Percentiles rank a stretch among this genome's conserved stretches.
These are phyloP conservation scores for Penicillium roqueforti DNA, from an alignment of 495 filamentous ascomycete species.

Conservation along the genomic window DNA sequence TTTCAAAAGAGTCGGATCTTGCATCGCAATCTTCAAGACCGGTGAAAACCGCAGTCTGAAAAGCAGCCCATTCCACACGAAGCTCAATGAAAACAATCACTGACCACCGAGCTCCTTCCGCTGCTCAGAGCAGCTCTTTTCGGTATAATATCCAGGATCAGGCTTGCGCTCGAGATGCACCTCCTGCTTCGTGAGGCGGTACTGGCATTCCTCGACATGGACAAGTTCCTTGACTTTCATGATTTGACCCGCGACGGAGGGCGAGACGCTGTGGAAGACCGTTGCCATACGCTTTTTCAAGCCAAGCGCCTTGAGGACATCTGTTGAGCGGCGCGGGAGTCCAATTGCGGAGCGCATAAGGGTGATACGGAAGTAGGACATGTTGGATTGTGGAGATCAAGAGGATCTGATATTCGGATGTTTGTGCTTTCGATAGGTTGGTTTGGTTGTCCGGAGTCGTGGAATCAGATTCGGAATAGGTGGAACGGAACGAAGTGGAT, in stretches of 20 bases:
- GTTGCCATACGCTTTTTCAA: conserved; percentile 81
- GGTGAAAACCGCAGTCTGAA: background rate
- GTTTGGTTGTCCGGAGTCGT: background rate
- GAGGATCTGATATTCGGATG: conserved; percentile 3
- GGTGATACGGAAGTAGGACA: conserved; percentile 94
- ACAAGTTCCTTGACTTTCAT: conserved; percentile 98
- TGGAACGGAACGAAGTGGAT: background rate
- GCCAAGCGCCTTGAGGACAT: conserved; percentile 83
- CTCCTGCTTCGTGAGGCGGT: conserved; percentile 64
- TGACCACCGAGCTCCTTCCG: conserved; percentile 18
- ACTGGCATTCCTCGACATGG: conserved; percentile 75
- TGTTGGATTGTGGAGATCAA: conserved; percentile 34
- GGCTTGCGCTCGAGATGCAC: conserved; percentile 70
- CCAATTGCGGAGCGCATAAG: conserved; percentile 92
- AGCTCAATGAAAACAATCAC: conserved; percentile 8
- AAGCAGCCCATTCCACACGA: background rate
- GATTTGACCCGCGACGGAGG: conserved; percentile 87
- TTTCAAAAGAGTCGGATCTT: background rate
- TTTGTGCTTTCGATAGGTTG: background rate
- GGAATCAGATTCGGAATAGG: background rate
- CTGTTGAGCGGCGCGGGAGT: conserved; percentile 74
- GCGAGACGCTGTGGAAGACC: conserved; percentile 86
- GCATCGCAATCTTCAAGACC: background rate
- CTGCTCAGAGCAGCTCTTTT: conserved; percentile 50
- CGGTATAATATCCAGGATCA: conserved; percentile 80